phyloP scores from a whole-genome alignment of 2,329 filamentous ascomycete genomes.

The Trichoderma sp. region DNA sequence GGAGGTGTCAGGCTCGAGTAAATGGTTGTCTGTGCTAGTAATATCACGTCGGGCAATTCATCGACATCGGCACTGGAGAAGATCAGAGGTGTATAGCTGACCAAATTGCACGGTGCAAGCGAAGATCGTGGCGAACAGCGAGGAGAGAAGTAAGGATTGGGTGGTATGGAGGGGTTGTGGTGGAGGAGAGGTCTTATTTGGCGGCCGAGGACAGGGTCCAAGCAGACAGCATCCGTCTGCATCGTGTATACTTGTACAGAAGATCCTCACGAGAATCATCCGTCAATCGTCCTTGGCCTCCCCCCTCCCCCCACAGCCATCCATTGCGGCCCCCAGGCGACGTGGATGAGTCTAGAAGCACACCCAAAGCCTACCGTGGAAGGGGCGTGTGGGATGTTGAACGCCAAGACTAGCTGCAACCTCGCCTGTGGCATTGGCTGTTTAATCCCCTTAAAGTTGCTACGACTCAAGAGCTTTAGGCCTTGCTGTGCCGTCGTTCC shows the following conservation, averaged over 20 bases:
- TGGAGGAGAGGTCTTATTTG: conserved; percentile 42
- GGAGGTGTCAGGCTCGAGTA: conserved; percentile 37
- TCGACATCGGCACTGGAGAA: conserved; percentile 38
- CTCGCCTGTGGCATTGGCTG: conserved; percentile 18
- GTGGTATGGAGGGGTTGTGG: conserved; percentile 32
- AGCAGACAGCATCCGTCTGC: conserved; percentile 16
- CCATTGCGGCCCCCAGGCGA: conserved; percentile 27
- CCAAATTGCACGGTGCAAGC: conserved; percentile 35
- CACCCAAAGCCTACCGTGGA: background rate
- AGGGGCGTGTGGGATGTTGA: conserved; percentile 25
- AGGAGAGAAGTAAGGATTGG: conserved; percentile 31
- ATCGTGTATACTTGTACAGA: conserved; percentile 27
- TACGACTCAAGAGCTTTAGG: conserved; percentile 20
- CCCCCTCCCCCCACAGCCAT: conserved; percentile 27
- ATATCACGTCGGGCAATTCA: conserved; percentile 32
- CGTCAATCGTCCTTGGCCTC: conserved; percentile 16
- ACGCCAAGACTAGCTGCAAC: conserved; percentile 13
- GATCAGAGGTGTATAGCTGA: conserved; percentile 37
- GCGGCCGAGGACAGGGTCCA: conserved; percentile 28
- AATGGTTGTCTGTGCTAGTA: conserved; percentile 35
- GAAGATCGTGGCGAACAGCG: conserved; percentile 33
- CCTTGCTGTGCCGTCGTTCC: conserved; percentile 31
- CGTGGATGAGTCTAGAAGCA: conserved; percentile 9
- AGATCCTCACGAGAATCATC: conserved; percentile 27
- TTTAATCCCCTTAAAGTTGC: conserved; percentile 18